Conservation (phyloP, 2,329 filamentous ascomycete genomes). For the Lachnellula suecica region DNA sequence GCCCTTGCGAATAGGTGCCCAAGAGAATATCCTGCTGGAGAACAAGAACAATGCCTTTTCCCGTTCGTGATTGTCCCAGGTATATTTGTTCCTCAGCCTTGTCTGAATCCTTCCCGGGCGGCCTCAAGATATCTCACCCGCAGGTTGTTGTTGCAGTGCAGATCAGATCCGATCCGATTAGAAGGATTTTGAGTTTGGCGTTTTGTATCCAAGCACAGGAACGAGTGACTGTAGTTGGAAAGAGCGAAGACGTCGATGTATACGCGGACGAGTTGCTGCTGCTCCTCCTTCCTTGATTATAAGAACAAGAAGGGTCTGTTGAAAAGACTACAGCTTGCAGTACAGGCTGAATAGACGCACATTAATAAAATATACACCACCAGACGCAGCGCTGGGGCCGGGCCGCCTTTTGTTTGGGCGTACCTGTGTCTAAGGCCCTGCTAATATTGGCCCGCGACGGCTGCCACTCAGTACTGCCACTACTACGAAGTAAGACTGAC, state of each 20-base stretch:
- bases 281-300: neutral
- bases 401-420: neutral
- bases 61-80: neutral
- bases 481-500: too few relatives aligned
- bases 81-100: neutral
- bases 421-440: neutral
- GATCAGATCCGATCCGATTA: neutral
- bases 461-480: too few relatives aligned
- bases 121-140: neutral
- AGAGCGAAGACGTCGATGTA: slow-evolving; percentile 1
- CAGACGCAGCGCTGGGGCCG: neutral
- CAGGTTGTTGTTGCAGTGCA: neutral
- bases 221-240: slow-evolving; percentile 32
- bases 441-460: neutral
- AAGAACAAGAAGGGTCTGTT: neutral
- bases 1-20: neutral
- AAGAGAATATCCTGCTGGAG: neutral
- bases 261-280: neutral
- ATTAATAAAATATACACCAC: neutral
- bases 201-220: slow-evolving; percentile 17
- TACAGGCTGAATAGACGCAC: neutral
- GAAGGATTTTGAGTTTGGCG: too few relatives aligned
- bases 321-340: neutral
- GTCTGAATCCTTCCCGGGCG: too few relatives aligned
- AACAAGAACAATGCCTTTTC: neutral